phyloP scores from a whole-genome alignment of 805 yeast species.

The Hanseniaspora opuntiae region DNA sequence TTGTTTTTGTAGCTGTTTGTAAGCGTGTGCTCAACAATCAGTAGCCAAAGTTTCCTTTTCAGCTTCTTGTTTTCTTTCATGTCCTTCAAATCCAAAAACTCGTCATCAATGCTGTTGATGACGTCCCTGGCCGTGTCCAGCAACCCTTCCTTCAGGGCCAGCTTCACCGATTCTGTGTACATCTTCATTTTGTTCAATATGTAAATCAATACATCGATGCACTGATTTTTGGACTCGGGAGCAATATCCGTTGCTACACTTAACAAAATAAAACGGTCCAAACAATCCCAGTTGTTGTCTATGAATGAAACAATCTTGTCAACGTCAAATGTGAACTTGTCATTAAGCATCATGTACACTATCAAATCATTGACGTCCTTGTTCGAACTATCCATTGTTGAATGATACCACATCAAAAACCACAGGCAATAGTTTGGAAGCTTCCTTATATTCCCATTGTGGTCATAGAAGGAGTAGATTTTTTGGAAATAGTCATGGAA shows the following conservation, averaged over 20 bases:
- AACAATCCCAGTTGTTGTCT: conserved; percentile 28
- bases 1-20: conserved; percentile 15
- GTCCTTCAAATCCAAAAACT: conserved; percentile 22
- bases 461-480: conserved; percentile 34
- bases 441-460: background rate
- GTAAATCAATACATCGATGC: conserved; percentile 52
- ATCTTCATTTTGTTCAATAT: conserved; percentile 56
- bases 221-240: conserved; percentile 33
- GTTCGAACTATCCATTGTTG: conserved; percentile 26
- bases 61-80: conserved; percentile 28
- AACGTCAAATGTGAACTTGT: conserved; percentile 29
- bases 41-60: conserved; percentile 62
- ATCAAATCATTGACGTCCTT: conserved; percentile 54
- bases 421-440: background rate
- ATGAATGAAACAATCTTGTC: conserved; percentile 38
- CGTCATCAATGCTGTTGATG: conserved; percentile 17
- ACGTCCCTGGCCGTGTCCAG: conserved; percentile 48
- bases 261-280: conserved; percentile 59
- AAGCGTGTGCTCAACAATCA: conserved; percentile 31
- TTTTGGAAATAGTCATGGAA: conserved; percentile 52
- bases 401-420: conserved; percentile 10
- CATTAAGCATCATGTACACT: conserved; percentile 46
- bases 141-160: conserved; percentile 53
- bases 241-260: conserved; percentile 62
- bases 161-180: conserved; percentile 65